Conservation (phyloP, 2,329 filamentous ascomycete genomes). For the Apiospora arundinis region DNA sequence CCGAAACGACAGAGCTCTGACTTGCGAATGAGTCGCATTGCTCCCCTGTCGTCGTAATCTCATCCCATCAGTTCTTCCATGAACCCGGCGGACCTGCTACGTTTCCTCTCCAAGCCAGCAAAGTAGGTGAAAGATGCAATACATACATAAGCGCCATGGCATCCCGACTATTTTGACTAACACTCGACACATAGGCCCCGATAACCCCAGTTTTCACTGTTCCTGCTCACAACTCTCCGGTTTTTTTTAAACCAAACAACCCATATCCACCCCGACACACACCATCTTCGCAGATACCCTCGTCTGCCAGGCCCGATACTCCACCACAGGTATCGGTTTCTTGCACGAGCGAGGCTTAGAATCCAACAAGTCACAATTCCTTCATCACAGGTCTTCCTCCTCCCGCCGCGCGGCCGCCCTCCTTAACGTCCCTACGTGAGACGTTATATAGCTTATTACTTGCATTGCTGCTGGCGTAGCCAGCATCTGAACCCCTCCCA, state of each 20-base stretch:
- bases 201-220: constrained; percentile 50
- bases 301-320: constrained; percentile 88
- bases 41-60: background rate
- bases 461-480: constrained; percentile 83
- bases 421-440: constrained; percentile 84
- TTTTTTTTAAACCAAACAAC: constrained; percentile 13
- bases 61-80: constrained; percentile 66
- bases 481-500: constrained; percentile 70
- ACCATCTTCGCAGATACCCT: constrained; percentile 62
- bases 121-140: constrained; percentile 67
- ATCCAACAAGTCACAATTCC: constrained; percentile 81
- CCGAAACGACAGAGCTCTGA: constrained; percentile 1
- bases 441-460: constrained; percentile 57
- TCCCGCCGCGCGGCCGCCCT: constrained; percentile 83
- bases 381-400: constrained; percentile 80
- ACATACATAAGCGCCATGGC: constrained; percentile 16
- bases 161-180: constrained; percentile 12
- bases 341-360: constrained; percentile 67
- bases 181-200: constrained; percentile 52
- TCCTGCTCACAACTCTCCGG: constrained; percentile 5
- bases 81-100: constrained; percentile 88
- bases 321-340: constrained; percentile 81
- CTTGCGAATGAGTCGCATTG: constrained; percentile 15
- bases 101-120: constrained; percentile 92
- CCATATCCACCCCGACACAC: constrained; percentile 24